phyloP scores from a whole-genome alignment of 1,284 basidiomycete genomes.

The Meira nashicola region DNA sequence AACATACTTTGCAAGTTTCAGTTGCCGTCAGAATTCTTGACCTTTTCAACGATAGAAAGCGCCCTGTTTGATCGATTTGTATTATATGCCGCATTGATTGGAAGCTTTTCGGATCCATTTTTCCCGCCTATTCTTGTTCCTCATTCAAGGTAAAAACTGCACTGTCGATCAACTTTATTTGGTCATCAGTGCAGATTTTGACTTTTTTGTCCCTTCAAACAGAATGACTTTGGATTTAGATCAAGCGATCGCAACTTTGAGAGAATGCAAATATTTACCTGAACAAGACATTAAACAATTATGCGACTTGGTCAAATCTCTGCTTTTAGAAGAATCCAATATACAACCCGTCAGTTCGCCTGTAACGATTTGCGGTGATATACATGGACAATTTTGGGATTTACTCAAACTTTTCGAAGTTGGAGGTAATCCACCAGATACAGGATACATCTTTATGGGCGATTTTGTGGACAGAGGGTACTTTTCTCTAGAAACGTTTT shows the following conservation, averaged over 20 bases:
- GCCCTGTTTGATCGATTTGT: too few relatives aligned
- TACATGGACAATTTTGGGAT: slow-evolving; percentile 95
- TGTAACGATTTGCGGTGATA: slow-evolving; percentile 88
- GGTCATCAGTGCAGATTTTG: too few relatives aligned
- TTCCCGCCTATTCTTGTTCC: too few relatives aligned
- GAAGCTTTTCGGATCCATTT: too few relatives aligned
- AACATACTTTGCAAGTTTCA: too few relatives aligned
- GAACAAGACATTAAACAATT: slow-evolving; percentile 84
- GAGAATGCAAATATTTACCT: slow-evolving; percentile 74
- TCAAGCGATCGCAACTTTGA: slow-evolving; percentile 61
- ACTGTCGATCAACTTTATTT: too few relatives aligned
- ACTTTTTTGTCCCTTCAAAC: background rate
- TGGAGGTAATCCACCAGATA: slow-evolving; percentile 80
- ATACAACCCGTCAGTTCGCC: slow-evolving; percentile 87
- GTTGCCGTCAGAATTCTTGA: too few relatives aligned
- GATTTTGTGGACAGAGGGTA: slow-evolving; percentile 97
- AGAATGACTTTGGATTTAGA: slow-evolving; percentile 19
- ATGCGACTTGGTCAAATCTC: slow-evolving; percentile 74
- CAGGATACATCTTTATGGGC: slow-evolving; percentile 97
- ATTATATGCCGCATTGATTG: too few relatives aligned
- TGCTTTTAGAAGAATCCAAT: slow-evolving; percentile 89
- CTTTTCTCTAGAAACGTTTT: slow-evolving; percentile 93
- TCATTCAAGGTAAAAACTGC: too few relatives aligned
- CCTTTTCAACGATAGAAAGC: too few relatives aligned
- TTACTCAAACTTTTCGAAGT: slow-evolving; percentile 81